Conservation (phyloP, 371 early-diverging fungal genomes). For the Mortierella sp. region DNA sequence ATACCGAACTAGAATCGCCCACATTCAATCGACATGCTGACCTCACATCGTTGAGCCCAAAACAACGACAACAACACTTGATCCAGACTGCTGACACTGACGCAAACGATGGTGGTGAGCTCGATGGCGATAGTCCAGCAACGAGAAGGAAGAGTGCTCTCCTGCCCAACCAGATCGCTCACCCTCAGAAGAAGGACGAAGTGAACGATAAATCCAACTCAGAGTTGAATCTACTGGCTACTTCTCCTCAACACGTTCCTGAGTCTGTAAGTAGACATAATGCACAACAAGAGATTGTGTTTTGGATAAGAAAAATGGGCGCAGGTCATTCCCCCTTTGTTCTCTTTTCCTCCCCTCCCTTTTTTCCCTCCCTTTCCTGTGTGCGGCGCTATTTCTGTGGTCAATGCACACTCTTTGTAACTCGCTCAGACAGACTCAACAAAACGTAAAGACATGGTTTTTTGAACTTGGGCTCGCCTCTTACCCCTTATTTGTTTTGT, state of each 20-base stretch:
- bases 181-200: background rate
- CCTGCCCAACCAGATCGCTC: background rate
- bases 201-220: background rate
- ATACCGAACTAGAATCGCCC: slow-evolving; percentile 36
- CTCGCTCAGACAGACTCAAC: background rate
- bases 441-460: background rate
- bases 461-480: background rate
- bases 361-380: background rate
- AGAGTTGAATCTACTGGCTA: background rate
- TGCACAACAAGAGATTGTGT: background rate
- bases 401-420: background rate
- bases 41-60: background rate
- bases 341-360: background rate
- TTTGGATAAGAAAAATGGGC: background rate
- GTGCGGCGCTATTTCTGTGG: background rate
- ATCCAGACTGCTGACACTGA: background rate
- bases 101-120: slow-evolving; percentile 2
- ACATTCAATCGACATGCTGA: background rate
- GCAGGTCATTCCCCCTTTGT: background rate
- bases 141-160: background rate
- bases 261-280: slow-evolving; percentile 5
- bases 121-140: background rate
- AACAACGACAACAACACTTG: background rate
- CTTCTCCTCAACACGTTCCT: slow-evolving; percentile 1
- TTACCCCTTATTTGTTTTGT: background rate